phyloP scores from a whole-genome alignment of 805 yeast genomes.

The Teunomyces cretensis region DNA sequence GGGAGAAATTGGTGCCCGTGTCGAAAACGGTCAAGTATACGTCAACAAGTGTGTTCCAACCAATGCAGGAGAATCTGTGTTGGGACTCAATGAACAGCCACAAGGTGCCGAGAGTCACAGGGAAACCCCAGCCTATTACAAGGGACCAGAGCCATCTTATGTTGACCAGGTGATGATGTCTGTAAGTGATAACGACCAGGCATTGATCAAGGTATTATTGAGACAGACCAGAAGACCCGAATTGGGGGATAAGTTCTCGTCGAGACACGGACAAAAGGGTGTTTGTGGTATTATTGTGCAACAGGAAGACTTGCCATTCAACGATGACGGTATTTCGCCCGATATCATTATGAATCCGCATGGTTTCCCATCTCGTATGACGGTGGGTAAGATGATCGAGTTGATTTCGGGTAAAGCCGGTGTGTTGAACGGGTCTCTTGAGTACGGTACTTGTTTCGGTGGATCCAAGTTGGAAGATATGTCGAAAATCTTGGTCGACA shows the following conservation, averaged over 20 bases:
- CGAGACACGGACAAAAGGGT: conserved; percentile 98
- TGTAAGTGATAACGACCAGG: conserved; percentile 92
- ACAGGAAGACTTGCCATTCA: conserved; percentile 95
- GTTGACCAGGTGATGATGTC: conserved; percentile 98
- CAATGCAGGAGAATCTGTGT: conserved; percentile 69
- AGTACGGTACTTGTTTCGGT: conserved; percentile 98
- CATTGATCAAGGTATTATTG: conserved; percentile 83
- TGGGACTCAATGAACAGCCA: conserved; percentile 36
- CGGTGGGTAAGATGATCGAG: conserved; percentile 98
- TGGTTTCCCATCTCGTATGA: conserved; percentile 99
- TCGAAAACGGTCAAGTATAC: conserved; percentile 91
- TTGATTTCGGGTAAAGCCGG: conserved; percentile 97
- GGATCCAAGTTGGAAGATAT: conserved; percentile 95
- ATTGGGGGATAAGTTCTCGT: conserved; percentile 94
- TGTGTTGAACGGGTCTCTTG: conserved; percentile 84
- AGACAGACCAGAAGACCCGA: conserved; percentile 98
- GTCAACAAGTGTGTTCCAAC: conserved; percentile 92
- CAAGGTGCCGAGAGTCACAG: conserved; percentile 61
- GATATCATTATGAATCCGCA: conserved; percentile 99
- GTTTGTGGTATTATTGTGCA: conserved; percentile 98
- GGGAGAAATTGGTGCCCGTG: conserved; percentile 91
- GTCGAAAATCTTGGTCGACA: conserved; percentile 84
- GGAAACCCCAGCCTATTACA: conserved; percentile 87
- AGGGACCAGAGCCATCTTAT: conserved; percentile 94
- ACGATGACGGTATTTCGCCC: conserved; percentile 87